These are phyloP conservation scores for Flaveria sonorensis DNA, from an alignment of 129 eudicot species.

Conservation along the genomic window DNA sequence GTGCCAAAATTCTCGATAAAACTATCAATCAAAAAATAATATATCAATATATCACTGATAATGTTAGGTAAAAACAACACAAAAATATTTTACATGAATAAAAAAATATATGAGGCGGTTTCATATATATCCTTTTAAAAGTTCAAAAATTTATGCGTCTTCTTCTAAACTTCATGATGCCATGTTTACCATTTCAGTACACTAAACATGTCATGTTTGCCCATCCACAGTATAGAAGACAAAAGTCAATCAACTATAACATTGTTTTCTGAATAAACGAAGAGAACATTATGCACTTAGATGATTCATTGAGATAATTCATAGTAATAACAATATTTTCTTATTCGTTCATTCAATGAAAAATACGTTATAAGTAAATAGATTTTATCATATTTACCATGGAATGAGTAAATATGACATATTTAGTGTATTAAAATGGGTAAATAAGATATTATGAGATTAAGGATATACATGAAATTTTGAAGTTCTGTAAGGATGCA, in stretches of 20 bases:
- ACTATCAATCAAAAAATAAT: slow-evolving; percentile 40
- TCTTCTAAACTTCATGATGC: not conserved
- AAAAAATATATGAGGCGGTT: not conserved
- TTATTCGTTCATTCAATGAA: not conserved
- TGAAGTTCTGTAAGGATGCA: not conserved
- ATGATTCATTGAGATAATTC: not conserved
- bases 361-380: not conserved
- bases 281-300: not conserved
- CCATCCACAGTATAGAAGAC: not conserved
- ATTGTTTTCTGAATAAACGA: not conserved
- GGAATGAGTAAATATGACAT: not conserved
- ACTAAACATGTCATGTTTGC: not conserved
- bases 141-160: not conserved
- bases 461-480: not conserved
- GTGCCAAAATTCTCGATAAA: slow-evolving; percentile 95
- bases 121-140: not conserved
- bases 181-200: not conserved
- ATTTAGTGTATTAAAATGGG: not conserved
- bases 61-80: not conserved
- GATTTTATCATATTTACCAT: not conserved
- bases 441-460: not conserved
- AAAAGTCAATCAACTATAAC: not conserved
- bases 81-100: not conserved
- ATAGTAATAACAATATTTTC: not conserved
- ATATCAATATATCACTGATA: slow-evolving; percentile 5